phyloP scores from a whole-genome alignment of 306 rosid genomes.

The Quercus agrifolia region DNA sequence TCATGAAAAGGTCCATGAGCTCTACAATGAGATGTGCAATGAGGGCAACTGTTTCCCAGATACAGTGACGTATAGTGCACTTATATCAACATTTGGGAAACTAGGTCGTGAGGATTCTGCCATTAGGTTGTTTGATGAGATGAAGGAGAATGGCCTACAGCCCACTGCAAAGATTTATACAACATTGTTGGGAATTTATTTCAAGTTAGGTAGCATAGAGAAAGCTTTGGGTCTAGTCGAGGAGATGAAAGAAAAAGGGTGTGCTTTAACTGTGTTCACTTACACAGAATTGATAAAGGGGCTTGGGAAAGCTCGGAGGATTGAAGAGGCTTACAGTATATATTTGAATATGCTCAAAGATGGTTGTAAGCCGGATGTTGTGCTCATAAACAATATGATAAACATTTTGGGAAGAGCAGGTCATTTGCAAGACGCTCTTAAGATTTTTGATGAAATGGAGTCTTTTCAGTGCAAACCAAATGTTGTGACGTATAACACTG shows the following conservation, averaged over 20 bases:
- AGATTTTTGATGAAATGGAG: conserved; percentile 65
- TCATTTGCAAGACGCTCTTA: conserved; percentile 55
- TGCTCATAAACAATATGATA: conserved; percentile 77
- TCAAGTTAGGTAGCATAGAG: conserved; percentile 65
- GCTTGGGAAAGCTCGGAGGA: conserved; percentile 79
- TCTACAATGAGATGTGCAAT: conserved; percentile 80
- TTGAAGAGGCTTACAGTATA: conserved; percentile 57
- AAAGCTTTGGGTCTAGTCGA: conserved; percentile 54
- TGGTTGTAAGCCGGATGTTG: conserved; percentile 75
- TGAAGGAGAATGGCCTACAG: conserved; percentile 83
- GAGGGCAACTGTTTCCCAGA: conserved; percentile 76
- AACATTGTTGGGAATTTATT: conserved; percentile 56
- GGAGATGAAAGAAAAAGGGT: conserved; percentile 70
- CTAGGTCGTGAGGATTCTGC: conserved; percentile 69
- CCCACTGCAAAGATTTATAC: conserved; percentile 81
- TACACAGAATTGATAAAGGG: conserved; percentile 86
- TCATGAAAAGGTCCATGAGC: conserved; percentile 78
- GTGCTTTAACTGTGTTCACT: conserved; percentile 74
- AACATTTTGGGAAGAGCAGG: conserved; percentile 74
- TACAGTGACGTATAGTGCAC: conserved; percentile 76
- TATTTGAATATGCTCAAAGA: conserved; percentile 61
- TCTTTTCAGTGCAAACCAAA: conserved; percentile 57
- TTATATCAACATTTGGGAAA: conserved; percentile 65
- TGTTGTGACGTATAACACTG: conserved; percentile 79
- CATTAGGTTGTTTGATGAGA: conserved; percentile 71